A percentile compares a stretch with the other conserved stretches of the same genome.
Conservation (phyloP, 2,329 filamentous ascomycete species). For the Grosmannia huntii region DNA sequence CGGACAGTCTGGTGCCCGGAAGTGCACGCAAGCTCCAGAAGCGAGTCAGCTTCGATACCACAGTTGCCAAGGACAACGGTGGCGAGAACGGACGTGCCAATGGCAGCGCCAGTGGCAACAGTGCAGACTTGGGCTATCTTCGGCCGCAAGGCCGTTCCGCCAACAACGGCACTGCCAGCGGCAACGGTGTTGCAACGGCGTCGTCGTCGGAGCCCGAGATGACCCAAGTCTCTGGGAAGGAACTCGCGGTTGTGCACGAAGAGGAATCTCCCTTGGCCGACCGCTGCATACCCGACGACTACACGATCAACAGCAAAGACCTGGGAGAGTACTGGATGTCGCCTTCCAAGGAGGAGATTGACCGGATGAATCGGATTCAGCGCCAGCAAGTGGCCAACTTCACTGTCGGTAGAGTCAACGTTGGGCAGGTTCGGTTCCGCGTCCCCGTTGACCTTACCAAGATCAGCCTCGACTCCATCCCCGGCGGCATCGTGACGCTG, state of each 20-base stretch:
- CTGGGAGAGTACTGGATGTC: constrained; percentile 75
- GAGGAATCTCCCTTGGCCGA: constrained; percentile 26
- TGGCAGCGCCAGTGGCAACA: constrained; percentile 24
- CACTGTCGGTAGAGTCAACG: constrained; percentile 67
- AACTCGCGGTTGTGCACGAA: constrained; percentile 69
- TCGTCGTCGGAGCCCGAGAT: constrained; percentile 34
- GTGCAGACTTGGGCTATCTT: constrained; percentile 47
- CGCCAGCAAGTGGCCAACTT: constrained; percentile 63
- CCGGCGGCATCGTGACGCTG: constrained; percentile 62
- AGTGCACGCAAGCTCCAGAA: constrained; percentile 52
- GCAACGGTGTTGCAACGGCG: constrained; percentile 19
- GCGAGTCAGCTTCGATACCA: constrained; percentile 82
- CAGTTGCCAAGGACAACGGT: constrained; percentile 28
- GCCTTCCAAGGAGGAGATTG: constrained; percentile 62
- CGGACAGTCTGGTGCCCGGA: constrained; percentile 21
- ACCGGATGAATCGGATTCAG: constrained; percentile 67
- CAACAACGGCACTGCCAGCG: constrained; percentile 25
- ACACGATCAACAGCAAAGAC: constrained; percentile 20
- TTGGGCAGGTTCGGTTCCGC: constrained; percentile 73
- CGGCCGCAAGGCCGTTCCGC: constrained; percentile 34
- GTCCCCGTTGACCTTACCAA: constrained; percentile 69
- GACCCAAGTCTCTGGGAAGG: constrained; percentile 60
- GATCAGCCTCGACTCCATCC: constrained; percentile 70
- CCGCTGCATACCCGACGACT: constrained; percentile 13
- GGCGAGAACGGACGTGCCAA: constrained; percentile 8